Base-by-base conservation (phyloP, 495 filamentous ascomycete species). In the Peziza echinospora region DNA sequence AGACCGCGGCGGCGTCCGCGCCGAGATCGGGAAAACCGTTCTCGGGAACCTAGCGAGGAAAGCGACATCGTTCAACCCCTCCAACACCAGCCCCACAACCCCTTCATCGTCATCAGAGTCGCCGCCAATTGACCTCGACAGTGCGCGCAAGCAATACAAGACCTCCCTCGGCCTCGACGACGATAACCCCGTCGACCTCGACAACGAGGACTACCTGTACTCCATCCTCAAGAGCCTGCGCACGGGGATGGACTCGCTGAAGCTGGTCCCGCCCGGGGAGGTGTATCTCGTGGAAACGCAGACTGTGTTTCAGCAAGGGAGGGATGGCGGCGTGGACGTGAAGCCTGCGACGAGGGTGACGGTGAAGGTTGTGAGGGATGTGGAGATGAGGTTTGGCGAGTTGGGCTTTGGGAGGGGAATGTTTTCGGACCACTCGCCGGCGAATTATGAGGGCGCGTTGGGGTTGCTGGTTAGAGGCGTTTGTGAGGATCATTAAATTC, bases 351-450 rank as follows among this genome's bases (percentile, higher is more conserved):
- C 30, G 25, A 58, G 57, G 7, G 62, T 80, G 11, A 80, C 75
- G 7, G 60, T 71, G 45, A 73, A 73, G 16, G 77, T 78, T 6
- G 72, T 74, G 17, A 60, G 75, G 42, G 71, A 79, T 41, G 77
- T 82, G 48, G 41, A 43, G 41, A 63, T 64, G 24, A 64, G 68
- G 50, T 84, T 84, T 62, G 66, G 75, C 34, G 79, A 84, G 59
- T 63, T 84, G 47, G 65, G 67, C 42, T 83, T 85, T 61, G 77
- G 72, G 9, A 71, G 71, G 26, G 72, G 76, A 25, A 82, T 82
- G 78, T 64, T 85, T 62, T 67, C 70, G 45, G 79, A 85, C 60
- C 80, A 85, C 60, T 80, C 73, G 51, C 79, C 80, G n/a, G 77
- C 70, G 24, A 63, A 73, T 48, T 85, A 85, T 61, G 80, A 85